Evolutionary conservation across 306 rosid genomes (phyloP).

Genomic region (Crataegus laevigata): DNA sequence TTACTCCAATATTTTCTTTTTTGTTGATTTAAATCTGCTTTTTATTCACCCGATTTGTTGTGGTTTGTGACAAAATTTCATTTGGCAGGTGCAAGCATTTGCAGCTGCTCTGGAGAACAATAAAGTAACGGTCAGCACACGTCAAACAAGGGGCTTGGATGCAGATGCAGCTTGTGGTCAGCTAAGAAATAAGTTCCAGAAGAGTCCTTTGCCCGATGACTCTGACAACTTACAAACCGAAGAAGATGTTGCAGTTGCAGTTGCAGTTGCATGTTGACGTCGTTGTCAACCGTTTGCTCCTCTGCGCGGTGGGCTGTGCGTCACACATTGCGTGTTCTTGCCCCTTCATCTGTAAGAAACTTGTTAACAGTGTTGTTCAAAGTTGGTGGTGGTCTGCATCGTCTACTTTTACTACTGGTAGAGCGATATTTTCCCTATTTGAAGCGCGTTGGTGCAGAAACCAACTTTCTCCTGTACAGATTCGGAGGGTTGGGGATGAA

Average conservation of each 20-base stretch:
- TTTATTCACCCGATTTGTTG: background rate
- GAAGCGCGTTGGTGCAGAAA: background rate
- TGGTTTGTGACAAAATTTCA: background rate
- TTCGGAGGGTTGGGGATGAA: background rate
- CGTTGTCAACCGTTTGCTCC: background rate
- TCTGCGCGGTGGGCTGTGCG: conserved; percentile 1
- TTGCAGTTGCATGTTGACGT: conserved; percentile 51
- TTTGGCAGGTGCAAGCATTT: conserved; percentile 69
- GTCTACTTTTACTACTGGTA: background rate
- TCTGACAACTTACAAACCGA: conserved; percentile 37
- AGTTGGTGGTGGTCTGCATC: background rate
- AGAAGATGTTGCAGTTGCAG: conserved; percentile 53
- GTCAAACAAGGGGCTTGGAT: conserved; percentile 91
- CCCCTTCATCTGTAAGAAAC: conserved; percentile 6
- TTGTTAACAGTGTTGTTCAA: conserved; percentile 12
- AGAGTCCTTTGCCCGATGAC: conserved; percentile 55
- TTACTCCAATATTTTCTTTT: background rate
- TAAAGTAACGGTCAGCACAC: conserved; percentile 65
- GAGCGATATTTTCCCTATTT: background rate
- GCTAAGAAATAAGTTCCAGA: conserved; percentile 80
- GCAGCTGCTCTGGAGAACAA: conserved; percentile 59
- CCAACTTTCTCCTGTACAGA: background rate
- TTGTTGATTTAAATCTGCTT: background rate
- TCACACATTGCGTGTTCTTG: conserved; percentile 6
- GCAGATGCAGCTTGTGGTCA: conserved; percentile 99